Percentiles rank a stretch among this genome's conserved stretches.
Evolutionary conservation across 2,329 filamentous ascomycete genomes (phyloP).

Genomic region (Taxawa tesnikishii): DNA sequence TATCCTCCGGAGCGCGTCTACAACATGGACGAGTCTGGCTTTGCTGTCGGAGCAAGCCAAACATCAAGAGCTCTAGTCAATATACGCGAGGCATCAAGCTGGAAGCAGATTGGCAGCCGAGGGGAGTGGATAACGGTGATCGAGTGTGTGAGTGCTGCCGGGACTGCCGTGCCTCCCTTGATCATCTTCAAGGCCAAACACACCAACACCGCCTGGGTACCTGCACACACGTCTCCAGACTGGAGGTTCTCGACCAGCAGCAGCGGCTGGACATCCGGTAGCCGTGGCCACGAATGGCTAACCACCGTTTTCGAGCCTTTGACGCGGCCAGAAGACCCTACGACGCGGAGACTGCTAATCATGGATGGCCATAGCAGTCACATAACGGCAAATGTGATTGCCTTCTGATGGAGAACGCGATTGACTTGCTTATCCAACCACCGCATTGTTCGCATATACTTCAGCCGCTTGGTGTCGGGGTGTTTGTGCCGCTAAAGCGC

Average conservation of each 20-base stretch:
- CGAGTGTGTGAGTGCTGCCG: constrained; percentile 6
- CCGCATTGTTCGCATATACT: too few relatives aligned
- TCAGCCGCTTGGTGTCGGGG: too few relatives aligned
- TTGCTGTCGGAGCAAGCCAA: constrained; percentile 4
- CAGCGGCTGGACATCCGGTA: constrained; percentile 6
- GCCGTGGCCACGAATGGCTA: constrained; percentile 3
- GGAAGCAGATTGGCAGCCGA: constrained; percentile 4
- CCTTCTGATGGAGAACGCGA: too few relatives aligned
- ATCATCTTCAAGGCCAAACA: constrained; percentile 7
- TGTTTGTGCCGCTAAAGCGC: too few relatives aligned
- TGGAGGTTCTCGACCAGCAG: constrained; percentile 4
- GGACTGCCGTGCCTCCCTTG: constrained; percentile 4
- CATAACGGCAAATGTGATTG: too few relatives aligned
- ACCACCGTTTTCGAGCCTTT: constrained; percentile 3
- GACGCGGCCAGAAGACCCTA: too few relatives aligned
- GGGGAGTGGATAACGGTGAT: constrained; percentile 9
- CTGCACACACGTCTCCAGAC: neutral
- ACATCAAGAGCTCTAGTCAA: constrained; percentile 6
- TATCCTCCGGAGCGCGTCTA: constrained; percentile 2
- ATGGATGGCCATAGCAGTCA: too few relatives aligned
- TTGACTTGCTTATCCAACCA: too few relatives aligned
- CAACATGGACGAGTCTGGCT: constrained; percentile 7
- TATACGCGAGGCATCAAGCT: constrained; percentile 6
- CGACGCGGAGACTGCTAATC: too few relatives aligned
- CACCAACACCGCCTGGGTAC: constrained; percentile 2